Evolutionary conservation across 805 yeast genomes (phyloP).

Genomic region (Hanseniaspora singularis): DNA sequence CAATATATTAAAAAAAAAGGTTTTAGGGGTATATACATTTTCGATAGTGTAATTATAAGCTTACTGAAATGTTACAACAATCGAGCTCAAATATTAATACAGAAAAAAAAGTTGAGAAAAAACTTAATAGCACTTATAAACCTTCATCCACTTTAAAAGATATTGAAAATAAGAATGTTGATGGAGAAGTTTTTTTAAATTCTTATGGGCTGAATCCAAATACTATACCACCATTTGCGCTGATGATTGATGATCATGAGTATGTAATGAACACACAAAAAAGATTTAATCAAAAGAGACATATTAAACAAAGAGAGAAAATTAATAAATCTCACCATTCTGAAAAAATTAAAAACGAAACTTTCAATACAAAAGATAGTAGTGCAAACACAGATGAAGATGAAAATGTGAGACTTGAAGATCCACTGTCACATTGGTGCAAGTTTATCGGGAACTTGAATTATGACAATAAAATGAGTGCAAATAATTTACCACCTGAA

Average conservation of each 20-base stretch:
- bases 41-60: no score
- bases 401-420: neutral
- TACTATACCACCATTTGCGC: constrained; percentile 53
- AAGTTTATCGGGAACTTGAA: constrained; percentile 2
- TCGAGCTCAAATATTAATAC: no score
- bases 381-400: neutral
- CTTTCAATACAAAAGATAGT: neutral
- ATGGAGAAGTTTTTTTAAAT: constrained; percentile 20
- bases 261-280: constrained; percentile 7
- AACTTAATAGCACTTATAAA: neutral
- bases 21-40: no score
- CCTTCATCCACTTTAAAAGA: no score
- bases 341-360: neutral
- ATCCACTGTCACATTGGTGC: constrained; percentile 6
- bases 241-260: constrained; percentile 33
- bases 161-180: no score
- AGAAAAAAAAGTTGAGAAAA: no score
- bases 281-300: constrained; percentile 10
- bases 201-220: constrained; percentile 31
- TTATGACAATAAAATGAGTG: no score
- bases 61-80: no score
- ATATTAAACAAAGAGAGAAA: constrained; percentile 6
- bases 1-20: no score
- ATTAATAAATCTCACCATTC: neutral
- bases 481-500: no score